These are phyloP conservation scores for Wickerhamiella azyma DNA, from an alignment of 805 yeast genomes.

Conservation along the genomic window DNA sequence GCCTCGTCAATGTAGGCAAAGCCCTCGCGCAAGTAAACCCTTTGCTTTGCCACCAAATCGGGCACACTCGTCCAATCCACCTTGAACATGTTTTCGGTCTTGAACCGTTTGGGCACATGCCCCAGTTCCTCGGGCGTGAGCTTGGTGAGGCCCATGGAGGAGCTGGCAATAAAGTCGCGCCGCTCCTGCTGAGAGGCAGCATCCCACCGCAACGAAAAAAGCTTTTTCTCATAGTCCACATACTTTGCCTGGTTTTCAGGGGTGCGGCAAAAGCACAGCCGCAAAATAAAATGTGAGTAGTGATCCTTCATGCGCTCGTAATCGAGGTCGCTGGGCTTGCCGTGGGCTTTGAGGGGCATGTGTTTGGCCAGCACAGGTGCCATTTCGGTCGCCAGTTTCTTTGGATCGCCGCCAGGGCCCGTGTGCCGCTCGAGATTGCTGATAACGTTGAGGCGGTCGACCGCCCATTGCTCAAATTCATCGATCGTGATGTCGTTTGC, in stretches of 20 bases:
- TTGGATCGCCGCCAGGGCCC: slow-evolving; percentile 34
- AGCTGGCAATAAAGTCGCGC: slow-evolving; percentile 47
- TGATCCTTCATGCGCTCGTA: slow-evolving; percentile 77
- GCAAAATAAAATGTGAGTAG: slow-evolving; percentile 75
- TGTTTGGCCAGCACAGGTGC: slow-evolving; percentile 50
- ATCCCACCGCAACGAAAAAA: slow-evolving; percentile 63
- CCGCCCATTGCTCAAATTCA: slow-evolving; percentile 91
- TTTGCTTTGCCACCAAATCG: slow-evolving; percentile 60
- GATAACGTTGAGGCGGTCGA: slow-evolving; percentile 71
- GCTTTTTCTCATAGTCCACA: slow-evolving; percentile 54
- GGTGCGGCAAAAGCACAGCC: slow-evolving; percentile 74
- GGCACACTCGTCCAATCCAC: slow-evolving; percentile 75
- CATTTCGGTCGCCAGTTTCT: slow-evolving; percentile 52
- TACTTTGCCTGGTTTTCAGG: slow-evolving; percentile 75
- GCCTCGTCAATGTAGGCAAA: slow-evolving; percentile 74
- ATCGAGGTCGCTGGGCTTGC: slow-evolving; percentile 20
- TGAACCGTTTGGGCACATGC: slow-evolving; percentile 22
- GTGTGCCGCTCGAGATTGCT: slow-evolving; percentile 61
- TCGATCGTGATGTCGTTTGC: slow-evolving; percentile 76
- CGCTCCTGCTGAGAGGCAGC: slow-evolving; percentile 54
- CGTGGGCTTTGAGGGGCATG: slow-evolving; percentile 43
- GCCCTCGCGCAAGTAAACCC: slow-evolving; percentile 54
- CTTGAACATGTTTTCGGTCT: slow-evolving; percentile 58
- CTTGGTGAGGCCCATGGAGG: slow-evolving; percentile 59
- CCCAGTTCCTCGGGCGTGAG: slow-evolving; percentile 50